Conservation (phyloP, 129 eudicot genomes). For the Scalesia atractyloides region DNA sequence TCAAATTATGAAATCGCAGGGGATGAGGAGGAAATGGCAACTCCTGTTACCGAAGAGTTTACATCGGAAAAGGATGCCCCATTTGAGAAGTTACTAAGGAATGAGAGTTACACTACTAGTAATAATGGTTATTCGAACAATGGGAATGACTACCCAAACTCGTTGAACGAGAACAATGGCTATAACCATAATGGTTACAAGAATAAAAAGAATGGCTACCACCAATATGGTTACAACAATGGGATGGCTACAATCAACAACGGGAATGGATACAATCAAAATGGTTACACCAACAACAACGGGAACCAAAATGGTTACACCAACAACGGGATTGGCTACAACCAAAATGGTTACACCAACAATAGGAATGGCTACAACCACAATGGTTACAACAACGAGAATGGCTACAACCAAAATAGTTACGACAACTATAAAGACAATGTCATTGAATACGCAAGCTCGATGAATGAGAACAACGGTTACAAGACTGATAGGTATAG, state of each 20-base stretch:
- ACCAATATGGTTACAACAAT: conserved; percentile 20
- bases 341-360: conserved; percentile 16
- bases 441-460: background rate
- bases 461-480: background rate
- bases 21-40: background rate
- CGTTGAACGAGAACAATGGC: conserved; percentile 8
- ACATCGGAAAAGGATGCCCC: conserved; percentile 22
- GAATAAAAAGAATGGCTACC: background rate
- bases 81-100: conserved; percentile 30
- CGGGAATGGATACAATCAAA: background rate
- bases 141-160: conserved; percentile 14
- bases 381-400: conserved; percentile 18
- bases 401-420: conserved; percentile 5
- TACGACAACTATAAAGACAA: conserved; percentile 10
- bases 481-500: background rate
- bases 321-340: background rate
- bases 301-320: too few relatives aligned
- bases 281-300: conserved; percentile 11
- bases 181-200: conserved; percentile 17
- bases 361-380: conserved; percentile 3
- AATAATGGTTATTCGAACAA: conserved; percentile 14
- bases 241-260: conserved; percentile 14
- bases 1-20: conserved; percentile 12
- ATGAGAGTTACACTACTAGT: conserved; percentile 28
- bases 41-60: background rate